Base-by-base conservation (phyloP, 805 yeast genomes). In the Starmera quercuum region DNA sequence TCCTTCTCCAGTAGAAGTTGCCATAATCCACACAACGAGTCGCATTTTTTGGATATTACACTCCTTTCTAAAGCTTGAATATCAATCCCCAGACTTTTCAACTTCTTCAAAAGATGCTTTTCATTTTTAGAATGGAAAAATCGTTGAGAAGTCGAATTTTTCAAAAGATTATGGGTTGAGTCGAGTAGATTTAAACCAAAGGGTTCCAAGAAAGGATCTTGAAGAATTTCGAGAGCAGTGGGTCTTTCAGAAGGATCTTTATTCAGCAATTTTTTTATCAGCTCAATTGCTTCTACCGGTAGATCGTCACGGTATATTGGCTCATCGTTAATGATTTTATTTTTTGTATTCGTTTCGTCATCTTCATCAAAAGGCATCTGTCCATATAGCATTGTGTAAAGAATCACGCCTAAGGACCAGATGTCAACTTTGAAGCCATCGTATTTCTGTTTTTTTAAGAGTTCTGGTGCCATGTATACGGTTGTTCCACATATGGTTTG, bases 381-480 rank as follows among this genome's bases (percentile, higher is more conserved):
- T 1, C 97, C 97, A 36, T 80, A 75, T 0, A 85, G 50, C 70
- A 90, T 66, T 0, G 97, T 87, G 53, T 80, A 92, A 7, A 90
- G 59, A 12, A 92, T 86, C 9, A 92, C 74, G 1, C 98, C 98
- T 41, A 90, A 58, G 0, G 96, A 75, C 98, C 98, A 90, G 6
- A 83, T 76, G 53, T 90, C 98, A 2, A 78, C 76, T 45, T 81
- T 78, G 42, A 75, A 70, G 0, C 97, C 97, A 27, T 77, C 76
- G 54, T 87, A 87, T 30, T 78, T 76, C 39, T 73, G 70, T 40
- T 77, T 69, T 35, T 66, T 63, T 13, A 88, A 63, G 40, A 92
- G 64, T 53, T 90, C 98, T 0, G 98, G 98, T 0, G 98, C 96
- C 95, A 90, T 88, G 54, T 90, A 90, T 4, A 86, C 94, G 1